Evolutionary conservation across 108 stramenopile species (phyloP), one percentile per base, ranked within the genome.

Genomic region (Pseudonitzschia multistriata): DNA sequence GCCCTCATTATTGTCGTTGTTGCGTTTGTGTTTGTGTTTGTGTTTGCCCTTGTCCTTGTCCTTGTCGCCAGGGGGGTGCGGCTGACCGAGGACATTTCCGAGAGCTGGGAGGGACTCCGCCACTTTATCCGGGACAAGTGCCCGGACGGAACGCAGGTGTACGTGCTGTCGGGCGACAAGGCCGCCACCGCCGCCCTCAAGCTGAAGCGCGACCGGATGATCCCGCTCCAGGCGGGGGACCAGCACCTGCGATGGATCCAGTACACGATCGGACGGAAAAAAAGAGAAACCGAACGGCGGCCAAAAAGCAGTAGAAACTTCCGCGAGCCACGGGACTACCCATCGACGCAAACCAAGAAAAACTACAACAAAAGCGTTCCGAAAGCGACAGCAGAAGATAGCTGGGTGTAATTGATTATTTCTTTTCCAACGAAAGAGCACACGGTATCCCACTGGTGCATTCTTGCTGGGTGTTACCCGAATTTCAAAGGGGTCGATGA

Each of bases 161-260:
- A 88, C 86, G 85, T 91, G 34, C 63, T 93, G 54, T 86, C 84
- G 34, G 92, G 92, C 1, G 87, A 91, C 76, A 85, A 85, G 35
- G 70, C 75, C 25, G 53, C 86, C 27, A 93, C 92, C 7, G 75
- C 77, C 40, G 79, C 83, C 64, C 60, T 93, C 49, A 73, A 85
- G 28, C 81, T 91, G 76, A 79, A 77, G 45, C 81, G 87, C 59
- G 81, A 83, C 29, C 67, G 72, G 25, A 84, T 83, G 54, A 68
- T 94, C 24, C 84, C 83, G 17, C 59, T 91, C 37, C 73, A 82
- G 59, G 89, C 89, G 0, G 93, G 83, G n/a, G 79, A 85, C 10
- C 88, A 88, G 67, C 71, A 91, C 36, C 74, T 94, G 39, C 86
- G 88, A 59, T 94, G 93, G 93, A 66, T 94, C 27, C 88, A 88